Evolutionary conservation across 2,329 filamentous ascomycete genomes (phyloP).

Genomic region (Chaetomium sp.): DNA sequence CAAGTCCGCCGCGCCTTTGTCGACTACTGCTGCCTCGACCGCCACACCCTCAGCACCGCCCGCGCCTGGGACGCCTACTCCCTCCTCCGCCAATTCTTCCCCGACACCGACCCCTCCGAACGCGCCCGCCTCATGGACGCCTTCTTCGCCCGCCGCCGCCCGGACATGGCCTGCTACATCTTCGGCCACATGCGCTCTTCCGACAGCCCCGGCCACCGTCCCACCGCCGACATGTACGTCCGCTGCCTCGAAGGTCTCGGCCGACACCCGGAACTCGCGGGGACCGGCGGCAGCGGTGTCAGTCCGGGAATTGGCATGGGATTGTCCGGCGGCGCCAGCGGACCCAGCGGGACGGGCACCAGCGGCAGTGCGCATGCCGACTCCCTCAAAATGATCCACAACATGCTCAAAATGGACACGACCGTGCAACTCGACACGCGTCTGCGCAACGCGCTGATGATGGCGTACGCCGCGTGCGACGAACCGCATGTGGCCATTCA

Average conservation of each 20-base stretch:
- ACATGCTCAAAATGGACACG: slow-evolving; percentile 92
- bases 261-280: slow-evolving; percentile 51
- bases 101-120: slow-evolving; percentile 56
- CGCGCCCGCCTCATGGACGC: slow-evolving; percentile 70
- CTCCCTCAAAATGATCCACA: slow-evolving; percentile 70
- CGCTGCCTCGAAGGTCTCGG: slow-evolving; percentile 71
- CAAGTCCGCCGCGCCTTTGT: slow-evolving; percentile 61
- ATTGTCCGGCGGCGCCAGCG: neutral
- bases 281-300: neutral
- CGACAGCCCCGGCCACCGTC: slow-evolving; percentile 54
- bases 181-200: slow-evolving; percentile 94
- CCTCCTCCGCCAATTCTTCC: slow-evolving; percentile 58
- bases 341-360: neutral
- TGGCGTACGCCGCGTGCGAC: slow-evolving; percentile 69
- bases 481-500: slow-evolving; percentile 61
- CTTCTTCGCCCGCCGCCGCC: slow-evolving; percentile 70
- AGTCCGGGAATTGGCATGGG: neutral
- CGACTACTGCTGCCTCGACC: slow-evolving; percentile 57
- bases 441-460: slow-evolving; percentile 79
- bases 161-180: slow-evolving; percentile 79
- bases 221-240: slow-evolving; percentile 69
- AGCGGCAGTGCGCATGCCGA: slow-evolving; percentile 48
- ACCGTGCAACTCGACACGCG: slow-evolving; percentile 68
- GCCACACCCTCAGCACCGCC: slow-evolving; percentile 49
- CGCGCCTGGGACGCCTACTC: slow-evolving; percentile 61